phyloP scores from a whole-genome alignment of 2,329 filamentous ascomycete genomes.

The Ascochyta koolunga region DNA sequence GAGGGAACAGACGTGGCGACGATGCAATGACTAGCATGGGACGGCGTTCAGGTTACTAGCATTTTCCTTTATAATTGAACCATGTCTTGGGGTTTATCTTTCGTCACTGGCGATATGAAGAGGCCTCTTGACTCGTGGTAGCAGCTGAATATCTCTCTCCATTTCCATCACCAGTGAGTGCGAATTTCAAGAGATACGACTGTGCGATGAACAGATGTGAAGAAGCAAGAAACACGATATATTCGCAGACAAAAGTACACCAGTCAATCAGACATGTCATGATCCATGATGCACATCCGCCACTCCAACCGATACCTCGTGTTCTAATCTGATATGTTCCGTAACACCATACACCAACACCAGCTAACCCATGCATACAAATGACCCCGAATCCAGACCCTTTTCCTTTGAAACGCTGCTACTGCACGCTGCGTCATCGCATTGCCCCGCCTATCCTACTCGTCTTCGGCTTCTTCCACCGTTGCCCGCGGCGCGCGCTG shows the following conservation, averaged over 20 bases:
- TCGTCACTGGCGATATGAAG: too few species aligned
- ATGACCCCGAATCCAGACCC: not conserved
- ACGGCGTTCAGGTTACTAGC: slow-evolving; percentile 15
- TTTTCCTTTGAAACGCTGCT: too few species aligned
- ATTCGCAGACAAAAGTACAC: not conserved
- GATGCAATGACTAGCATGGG: slow-evolving; percentile 14
- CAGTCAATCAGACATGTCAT: not conserved
- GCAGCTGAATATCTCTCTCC: too few species aligned
- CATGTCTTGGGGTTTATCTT: not conserved
- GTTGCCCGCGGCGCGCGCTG: slow-evolving; percentile 43
- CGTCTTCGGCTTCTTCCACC: slow-evolving; percentile 48
- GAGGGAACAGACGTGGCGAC: not conserved
- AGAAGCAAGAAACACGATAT: not conserved
- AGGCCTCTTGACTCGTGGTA: too few species aligned
- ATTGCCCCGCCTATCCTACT: slow-evolving; percentile 29
- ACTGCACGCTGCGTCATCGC: too few species aligned
- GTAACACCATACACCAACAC: slow-evolving; percentile 11
- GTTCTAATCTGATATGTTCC: too few species aligned
- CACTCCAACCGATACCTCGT: not conserved
- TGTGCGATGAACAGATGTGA: not conserved
- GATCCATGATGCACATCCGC: not conserved
- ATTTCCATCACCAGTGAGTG: too few species aligned
- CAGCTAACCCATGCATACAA: slow-evolving; percentile 18
- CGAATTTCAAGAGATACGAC: too few species aligned
- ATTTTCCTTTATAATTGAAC: not conserved